These are phyloP conservation scores for Phycomyces blakesleeanus DNA, from an alignment of 192 early-diverging fungal species.

Conservation along the genomic window DNA sequence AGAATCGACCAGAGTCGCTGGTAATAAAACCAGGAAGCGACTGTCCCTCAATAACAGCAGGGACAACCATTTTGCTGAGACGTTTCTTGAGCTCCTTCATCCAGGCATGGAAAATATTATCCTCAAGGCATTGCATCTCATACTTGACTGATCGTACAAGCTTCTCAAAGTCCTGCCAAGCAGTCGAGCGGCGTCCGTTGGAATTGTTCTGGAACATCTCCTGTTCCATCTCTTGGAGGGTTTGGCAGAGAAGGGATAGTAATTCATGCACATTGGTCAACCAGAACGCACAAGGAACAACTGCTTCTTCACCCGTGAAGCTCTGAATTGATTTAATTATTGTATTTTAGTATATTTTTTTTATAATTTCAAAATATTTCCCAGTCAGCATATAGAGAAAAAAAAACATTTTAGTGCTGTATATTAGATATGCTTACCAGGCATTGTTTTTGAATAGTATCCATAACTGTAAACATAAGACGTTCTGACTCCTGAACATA, in stretches of 20 bases:
- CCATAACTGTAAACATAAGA: slow-evolving; percentile 84
- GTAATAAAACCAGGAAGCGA: slow-evolving; percentile 92
- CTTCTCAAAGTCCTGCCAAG: slow-evolving; percentile 73
- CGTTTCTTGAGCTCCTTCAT: slow-evolving; percentile 96
- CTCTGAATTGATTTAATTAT: too few species aligned
- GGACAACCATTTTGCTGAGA: slow-evolving; percentile 90
- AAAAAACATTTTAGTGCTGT: too few species aligned
- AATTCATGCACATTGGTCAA: slow-evolving; percentile 95
- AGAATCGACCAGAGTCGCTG: slow-evolving; percentile 85
- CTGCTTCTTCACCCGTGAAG: slow-evolving; percentile 77
- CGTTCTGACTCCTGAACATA: slow-evolving; percentile 77
- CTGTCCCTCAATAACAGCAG: slow-evolving; percentile 95
- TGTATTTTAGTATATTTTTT: too few species aligned
- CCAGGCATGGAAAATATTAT: slow-evolving; percentile 96
- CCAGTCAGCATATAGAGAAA: too few species aligned
- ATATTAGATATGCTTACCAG: slow-evolving; percentile 47
- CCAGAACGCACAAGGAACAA: slow-evolving; percentile 88
- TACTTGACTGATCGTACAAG: slow-evolving; percentile 81
- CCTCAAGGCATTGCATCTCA: slow-evolving; percentile 89
- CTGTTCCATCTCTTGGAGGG: slow-evolving; percentile 63
- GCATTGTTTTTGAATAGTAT: slow-evolving; percentile 71
- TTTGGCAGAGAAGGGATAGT: slow-evolving; percentile 77
- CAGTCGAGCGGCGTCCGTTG: slow-evolving; percentile 46
- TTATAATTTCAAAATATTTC: too few species aligned
- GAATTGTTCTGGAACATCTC: slow-evolving; percentile 62